These are phyloP conservation scores for Coemansia sp. DNA, from an alignment of 192 early-diverging fungal genomes.

Conservation along the genomic window DNA sequence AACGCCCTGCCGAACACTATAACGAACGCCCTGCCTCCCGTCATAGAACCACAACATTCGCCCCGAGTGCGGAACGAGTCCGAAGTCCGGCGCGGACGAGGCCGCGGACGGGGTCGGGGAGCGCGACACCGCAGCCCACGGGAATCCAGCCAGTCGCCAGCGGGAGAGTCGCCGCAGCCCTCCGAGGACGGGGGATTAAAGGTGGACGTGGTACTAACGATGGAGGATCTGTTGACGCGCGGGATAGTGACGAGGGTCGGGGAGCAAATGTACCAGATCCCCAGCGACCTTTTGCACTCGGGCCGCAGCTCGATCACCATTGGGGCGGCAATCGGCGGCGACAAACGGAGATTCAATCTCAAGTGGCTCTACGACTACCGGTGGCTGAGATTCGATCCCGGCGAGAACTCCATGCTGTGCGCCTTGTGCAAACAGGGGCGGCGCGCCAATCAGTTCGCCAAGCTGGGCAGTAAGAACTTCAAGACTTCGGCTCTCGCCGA, in stretches of 20 bases:
- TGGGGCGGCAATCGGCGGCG: conserved; percentile 39
- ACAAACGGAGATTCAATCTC: conserved; percentile 51
- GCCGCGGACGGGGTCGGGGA: conserved; percentile 12
- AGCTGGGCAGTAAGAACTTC: conserved; percentile 46
- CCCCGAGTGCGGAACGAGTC: background rate
- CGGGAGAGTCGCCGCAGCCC: too few species aligned
- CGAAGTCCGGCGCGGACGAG: conserved; percentile 21
- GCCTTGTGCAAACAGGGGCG: conserved; percentile 36
- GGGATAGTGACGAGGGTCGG: conserved; percentile 13
- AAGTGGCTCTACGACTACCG: conserved; percentile 52
- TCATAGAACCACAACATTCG: background rate
- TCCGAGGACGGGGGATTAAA: background rate
- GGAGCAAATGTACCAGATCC: conserved; percentile 10
- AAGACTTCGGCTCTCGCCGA: conserved; percentile 51
- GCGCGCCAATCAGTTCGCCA: conserved; percentile 51
- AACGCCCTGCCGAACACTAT: too few species aligned
- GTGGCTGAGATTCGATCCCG: conserved; percentile 45
- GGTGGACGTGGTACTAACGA: conserved; percentile 18
- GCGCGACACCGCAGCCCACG: conserved; percentile 2
- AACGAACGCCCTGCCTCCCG: background rate
- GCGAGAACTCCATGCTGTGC: conserved; percentile 44
- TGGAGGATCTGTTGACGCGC: conserved; percentile 39
- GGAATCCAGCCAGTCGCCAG: background rate
- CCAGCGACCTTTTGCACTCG: conserved; percentile 9
- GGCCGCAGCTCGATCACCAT: conserved; percentile 48